Conservation (phyloP, 2,329 filamentous ascomycete genomes). For the Aspergillus ochraceus region DNA sequence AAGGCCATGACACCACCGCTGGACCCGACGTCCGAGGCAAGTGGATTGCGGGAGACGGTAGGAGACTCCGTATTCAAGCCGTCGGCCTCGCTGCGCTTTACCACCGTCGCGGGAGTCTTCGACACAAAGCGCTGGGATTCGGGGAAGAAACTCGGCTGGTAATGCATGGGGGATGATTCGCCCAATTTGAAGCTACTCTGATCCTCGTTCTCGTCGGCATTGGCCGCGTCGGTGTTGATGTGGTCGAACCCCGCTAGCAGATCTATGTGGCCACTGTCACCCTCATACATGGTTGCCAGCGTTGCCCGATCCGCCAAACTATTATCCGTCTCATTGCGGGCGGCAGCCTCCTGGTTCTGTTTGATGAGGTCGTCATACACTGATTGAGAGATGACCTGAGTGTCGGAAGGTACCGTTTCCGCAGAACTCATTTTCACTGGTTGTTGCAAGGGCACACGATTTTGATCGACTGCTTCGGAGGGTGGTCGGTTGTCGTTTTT, state of each 20-base stretch:
- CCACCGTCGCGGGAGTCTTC: slow-evolving; percentile 42
- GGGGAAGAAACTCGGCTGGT: slow-evolving; percentile 43
- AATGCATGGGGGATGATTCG: slow-evolving; percentile 39
- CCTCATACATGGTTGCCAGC: slow-evolving; percentile 40
- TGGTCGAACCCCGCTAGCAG: slow-evolving; percentile 40
- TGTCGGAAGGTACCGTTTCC: slow-evolving; percentile 40
- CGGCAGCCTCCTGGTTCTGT: slow-evolving; percentile 33
- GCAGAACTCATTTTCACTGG: slow-evolving; percentile 34
- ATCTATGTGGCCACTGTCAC: slow-evolving; percentile 46
- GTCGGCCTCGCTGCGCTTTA: slow-evolving; percentile 34
- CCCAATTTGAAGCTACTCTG: slow-evolving; percentile 32
- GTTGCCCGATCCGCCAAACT: slow-evolving; percentile 34
- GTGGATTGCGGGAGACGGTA: slow-evolving; percentile 43
- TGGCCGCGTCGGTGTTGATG: slow-evolving; percentile 19
- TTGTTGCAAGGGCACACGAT: slow-evolving; percentile 18
- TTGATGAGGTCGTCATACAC: slow-evolving; percentile 43
- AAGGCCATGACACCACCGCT: slow-evolving; percentile 44
- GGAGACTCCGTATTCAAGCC: slow-evolving; percentile 37
- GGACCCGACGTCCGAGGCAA: slow-evolving; percentile 36
- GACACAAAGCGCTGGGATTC: slow-evolving; percentile 49
- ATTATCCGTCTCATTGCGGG: slow-evolving; percentile 22
- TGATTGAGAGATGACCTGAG: slow-evolving; percentile 47
- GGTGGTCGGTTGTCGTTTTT: slow-evolving; percentile 14
- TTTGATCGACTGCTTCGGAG: slow-evolving; percentile 15
- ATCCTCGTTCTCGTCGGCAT: slow-evolving; percentile 54